Evolutionary conservation across 2,329 filamentous ascomycete species (phyloP).

Genomic region (Arthrocladium fulminans): DNA sequence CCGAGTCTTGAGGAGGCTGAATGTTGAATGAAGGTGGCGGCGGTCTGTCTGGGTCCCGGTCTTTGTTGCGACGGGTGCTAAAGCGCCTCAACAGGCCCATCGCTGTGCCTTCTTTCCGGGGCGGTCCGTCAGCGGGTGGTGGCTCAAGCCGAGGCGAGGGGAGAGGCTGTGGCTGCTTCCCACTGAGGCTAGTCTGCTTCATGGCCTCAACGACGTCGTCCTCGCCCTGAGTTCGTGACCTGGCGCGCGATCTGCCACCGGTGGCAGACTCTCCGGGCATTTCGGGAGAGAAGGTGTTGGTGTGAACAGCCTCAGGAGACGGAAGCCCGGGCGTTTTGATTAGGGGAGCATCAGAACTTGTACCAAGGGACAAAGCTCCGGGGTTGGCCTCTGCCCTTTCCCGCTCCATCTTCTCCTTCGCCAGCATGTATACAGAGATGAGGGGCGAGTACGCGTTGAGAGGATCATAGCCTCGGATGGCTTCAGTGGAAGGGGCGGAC

Average conservation of each 20-base stretch:
- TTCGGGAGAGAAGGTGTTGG: constrained; percentile 75
- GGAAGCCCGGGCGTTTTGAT: constrained; percentile 64
- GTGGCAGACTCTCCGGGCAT: constrained; percentile 82
- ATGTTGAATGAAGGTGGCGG: constrained; percentile 67
- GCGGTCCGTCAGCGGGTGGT: constrained; percentile 51
- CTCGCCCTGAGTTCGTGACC: constrained; percentile 88
- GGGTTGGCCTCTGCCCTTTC: constrained; percentile 56
- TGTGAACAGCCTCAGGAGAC: constrained; percentile 78
- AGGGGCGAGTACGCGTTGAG: constrained; percentile 88
- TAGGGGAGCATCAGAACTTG: constrained; percentile 47
- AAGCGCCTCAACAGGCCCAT: constrained; percentile 78
- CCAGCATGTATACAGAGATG: constrained; percentile 89
- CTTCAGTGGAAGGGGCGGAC: constrained; percentile 72
- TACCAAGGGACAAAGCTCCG: constrained; percentile 49
- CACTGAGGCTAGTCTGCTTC: constrained; percentile 53
- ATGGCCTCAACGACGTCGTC: constrained; percentile 72
- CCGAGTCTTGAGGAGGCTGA: constrained; percentile 62
- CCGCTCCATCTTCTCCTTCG: constrained; percentile 75
- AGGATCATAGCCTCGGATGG: constrained; percentile 74
- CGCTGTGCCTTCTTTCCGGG: constrained; percentile 79
- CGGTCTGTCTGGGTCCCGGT: constrained; percentile 51
- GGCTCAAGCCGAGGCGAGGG: constrained; percentile 45
- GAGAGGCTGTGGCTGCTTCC: constrained; percentile 16
- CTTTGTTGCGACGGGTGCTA: constrained; percentile 70
- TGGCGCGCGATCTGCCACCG: constrained; percentile 70